These are phyloP conservation scores for Botrytis tulipae DNA, from an alignment of 2,329 filamentous ascomycete species.

Conservation along the genomic window DNA sequence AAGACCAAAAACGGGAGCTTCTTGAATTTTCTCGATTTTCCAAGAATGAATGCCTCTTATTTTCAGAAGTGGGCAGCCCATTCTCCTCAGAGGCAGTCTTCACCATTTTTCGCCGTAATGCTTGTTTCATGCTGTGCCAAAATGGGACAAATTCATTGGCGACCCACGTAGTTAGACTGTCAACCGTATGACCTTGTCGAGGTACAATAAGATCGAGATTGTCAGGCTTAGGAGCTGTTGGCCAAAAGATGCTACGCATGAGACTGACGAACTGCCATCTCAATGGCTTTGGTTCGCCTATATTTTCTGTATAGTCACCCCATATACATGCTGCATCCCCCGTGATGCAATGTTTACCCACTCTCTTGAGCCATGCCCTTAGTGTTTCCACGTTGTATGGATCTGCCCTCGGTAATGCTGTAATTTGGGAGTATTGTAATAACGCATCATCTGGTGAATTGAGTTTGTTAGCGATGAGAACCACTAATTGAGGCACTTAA, in stretches of 20 bases:
- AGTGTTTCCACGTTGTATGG: constrained; percentile 22
- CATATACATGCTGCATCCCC: constrained; percentile 19
- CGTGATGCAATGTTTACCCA: not conserved
- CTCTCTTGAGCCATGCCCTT: not conserved
- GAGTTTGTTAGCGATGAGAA: not conserved
- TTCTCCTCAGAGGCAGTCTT: not conserved
- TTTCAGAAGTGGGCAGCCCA: not conserved
- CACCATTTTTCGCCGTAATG: not conserved
- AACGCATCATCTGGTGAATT: constrained; percentile 23
- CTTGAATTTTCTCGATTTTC: not conserved
- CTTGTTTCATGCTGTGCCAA: constrained; percentile 17
- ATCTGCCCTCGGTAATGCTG: constrained; percentile 23
- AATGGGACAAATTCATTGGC: constrained; percentile 24
- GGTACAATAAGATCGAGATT: constrained; percentile 25
- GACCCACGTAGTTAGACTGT: constrained; percentile 28
- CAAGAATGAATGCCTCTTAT: not conserved
- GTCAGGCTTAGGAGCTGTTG: not conserved
- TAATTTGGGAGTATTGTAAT: constrained; percentile 23
- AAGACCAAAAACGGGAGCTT: not conserved
- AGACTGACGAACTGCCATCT: constrained; percentile 13
- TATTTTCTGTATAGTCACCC: not conserved
- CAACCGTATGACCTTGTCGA: constrained; percentile 16
- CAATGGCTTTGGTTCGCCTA: constrained; percentile 7
- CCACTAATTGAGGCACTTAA: not conserved
- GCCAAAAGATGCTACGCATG: constrained; percentile 6